Base-by-base conservation (phyloP, 208 protist genomes). In the Leishmania lainsoni region DNA sequence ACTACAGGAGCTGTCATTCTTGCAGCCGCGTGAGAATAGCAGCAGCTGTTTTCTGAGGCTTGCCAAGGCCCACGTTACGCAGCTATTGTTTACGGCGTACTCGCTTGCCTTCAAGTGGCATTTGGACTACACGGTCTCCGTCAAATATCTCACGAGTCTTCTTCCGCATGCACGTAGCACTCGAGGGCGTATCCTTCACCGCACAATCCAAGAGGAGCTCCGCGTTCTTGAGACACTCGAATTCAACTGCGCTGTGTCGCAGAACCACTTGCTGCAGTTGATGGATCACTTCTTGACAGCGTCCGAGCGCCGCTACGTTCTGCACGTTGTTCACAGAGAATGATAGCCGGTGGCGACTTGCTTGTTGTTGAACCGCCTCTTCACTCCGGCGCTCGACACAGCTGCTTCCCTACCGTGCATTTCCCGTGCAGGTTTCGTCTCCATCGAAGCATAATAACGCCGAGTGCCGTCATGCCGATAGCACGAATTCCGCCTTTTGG, bases 21-120 rank as follows among this genome's bases (percentile, higher is more conserved):
- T 66, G 58, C 42, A 52, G 75, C 35, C 73, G 61, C 59, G 26
- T 49, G 35, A 70, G 16, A 54, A 74, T 42, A 58, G 6, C 22
- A 48, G 73, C 42, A 71, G 4, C 22, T 66, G 29, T 6, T 39
- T 66, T 14, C 72, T 83, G 20, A 59, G 29, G 12, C 17, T 86
- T n/a, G 58, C 59, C 59, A 45, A 49, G 59, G 75, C 79, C 1
- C 45, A 69, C 17, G 56, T 79, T 2, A 45, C 85, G 59, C 80
- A 91, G 68, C 81, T 82, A 35, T 75, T 97, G 32, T 94, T 97
- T 76, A 89, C 90, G 1, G 80, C 85, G 3, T 97, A 94, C 75
- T 86, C 78, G 39, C 74, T 97, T 0, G 91, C 93, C 4, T 87
- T 94, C 65, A 97, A 97, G 69, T 95, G 88, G 86, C 91, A 97